phyloP scores from a whole-genome alignment of 1,139 yeast genomes.

The Geotrichum bryndzae region DNA sequence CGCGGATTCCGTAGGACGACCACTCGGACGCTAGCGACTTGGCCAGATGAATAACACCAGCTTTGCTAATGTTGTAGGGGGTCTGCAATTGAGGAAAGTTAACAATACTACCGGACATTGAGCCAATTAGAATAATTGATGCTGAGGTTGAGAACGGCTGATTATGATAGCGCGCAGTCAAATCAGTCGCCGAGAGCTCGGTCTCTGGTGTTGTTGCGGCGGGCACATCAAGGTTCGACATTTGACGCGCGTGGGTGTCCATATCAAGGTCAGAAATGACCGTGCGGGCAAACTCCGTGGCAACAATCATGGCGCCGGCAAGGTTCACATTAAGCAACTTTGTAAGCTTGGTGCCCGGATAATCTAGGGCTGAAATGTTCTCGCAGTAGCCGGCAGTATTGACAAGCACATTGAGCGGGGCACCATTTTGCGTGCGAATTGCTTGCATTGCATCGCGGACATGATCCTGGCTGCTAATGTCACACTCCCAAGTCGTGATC shows the following conservation, averaged over 20 bases:
- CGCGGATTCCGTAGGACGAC: slow-evolving; percentile 73
- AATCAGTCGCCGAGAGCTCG: background rate
- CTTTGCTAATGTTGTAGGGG: slow-evolving; percentile 81
- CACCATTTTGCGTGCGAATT: slow-evolving; percentile 48
- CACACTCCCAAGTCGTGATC: slow-evolving; percentile 67
- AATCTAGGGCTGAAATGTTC: slow-evolving; percentile 66
- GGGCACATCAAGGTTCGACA: background rate
- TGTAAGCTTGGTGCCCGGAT: slow-evolving; percentile 67
- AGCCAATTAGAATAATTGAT: slow-evolving; percentile 69
- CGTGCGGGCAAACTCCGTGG: slow-evolving; percentile 60
- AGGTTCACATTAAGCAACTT: slow-evolving; percentile 65
- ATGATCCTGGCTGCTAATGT: slow-evolving; percentile 59
- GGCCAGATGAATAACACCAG: slow-evolving; percentile 74
- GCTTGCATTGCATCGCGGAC: slow-evolving; percentile 54
- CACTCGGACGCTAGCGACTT: slow-evolving; percentile 79
- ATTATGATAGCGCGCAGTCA: background rate
- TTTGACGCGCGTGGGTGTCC: slow-evolving; percentile 23
- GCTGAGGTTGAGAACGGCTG: slow-evolving; percentile 36
- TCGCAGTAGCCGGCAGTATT: slow-evolving; percentile 85
- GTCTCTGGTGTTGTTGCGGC: background rate
- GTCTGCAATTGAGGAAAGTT: slow-evolving; percentile 81
- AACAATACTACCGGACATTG: slow-evolving; percentile 81
- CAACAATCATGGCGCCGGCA: slow-evolving; percentile 67
- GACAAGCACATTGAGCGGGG: slow-evolving; percentile 58
- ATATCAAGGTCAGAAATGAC: slow-evolving; percentile 53